Percentiles rank a stretch among this genome's conserved stretches.
These are phyloP conservation scores for Leishmania aethiopica DNA, from an alignment of 208 protist species.

Conservation along the genomic window DNA sequence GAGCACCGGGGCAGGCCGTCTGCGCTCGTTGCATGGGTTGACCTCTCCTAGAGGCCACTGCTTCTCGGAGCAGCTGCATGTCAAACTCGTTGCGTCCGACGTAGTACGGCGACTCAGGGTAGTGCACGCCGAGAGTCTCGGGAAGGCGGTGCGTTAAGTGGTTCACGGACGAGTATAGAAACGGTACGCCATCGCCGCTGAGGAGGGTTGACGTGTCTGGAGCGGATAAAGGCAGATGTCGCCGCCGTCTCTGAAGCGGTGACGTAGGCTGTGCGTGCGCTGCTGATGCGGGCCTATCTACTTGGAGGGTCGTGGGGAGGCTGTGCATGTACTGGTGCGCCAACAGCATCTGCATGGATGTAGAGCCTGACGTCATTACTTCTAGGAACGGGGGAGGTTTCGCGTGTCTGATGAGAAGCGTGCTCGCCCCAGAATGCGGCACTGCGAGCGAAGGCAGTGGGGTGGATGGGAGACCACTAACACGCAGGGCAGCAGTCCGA, in stretches of 20 bases:
- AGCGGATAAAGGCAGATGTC: not conserved
- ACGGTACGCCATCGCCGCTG: constrained; percentile 1
- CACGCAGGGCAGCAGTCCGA: not conserved
- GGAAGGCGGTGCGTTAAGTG: constrained; percentile 17
- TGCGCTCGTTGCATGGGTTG: not conserved
- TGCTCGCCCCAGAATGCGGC: not conserved
- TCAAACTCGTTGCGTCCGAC: constrained; percentile 25
- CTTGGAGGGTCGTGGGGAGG: not conserved
- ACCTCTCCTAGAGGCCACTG: not conserved
- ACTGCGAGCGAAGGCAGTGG: not conserved
- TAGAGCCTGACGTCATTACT: not conserved
- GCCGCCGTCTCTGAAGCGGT: not conserved
- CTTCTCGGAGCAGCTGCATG: constrained; percentile 10
- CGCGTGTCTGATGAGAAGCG: not conserved
- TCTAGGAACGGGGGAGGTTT: not conserved
- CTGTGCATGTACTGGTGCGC: constrained; percentile 6
- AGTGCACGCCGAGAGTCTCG: constrained; percentile 16
- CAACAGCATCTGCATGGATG: constrained; percentile 10
- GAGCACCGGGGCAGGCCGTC: not conserved
- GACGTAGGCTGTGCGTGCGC: not conserved
- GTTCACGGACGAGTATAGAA: constrained; percentile 30
- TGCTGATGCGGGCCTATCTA: too few relatives aligned
- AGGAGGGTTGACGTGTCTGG: not conserved
- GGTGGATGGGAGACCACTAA: too few relatives aligned
- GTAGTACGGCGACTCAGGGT: constrained; percentile 16